These are phyloP conservation scores for Scheffersomyces ergatensis DNA, from an alignment of 805 yeast species.

Conservation along the genomic window DNA sequence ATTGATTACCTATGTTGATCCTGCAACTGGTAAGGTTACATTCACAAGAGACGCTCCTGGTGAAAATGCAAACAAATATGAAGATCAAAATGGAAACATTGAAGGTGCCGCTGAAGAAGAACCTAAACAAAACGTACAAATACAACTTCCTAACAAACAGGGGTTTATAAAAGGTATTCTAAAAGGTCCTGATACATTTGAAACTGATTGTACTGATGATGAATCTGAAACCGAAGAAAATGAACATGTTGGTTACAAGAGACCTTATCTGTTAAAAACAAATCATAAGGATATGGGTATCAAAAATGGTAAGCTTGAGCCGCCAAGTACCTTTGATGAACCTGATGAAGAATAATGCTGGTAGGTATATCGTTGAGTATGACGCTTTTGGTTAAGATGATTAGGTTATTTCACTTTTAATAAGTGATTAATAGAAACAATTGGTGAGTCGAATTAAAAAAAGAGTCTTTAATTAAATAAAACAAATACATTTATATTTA, in stretches of 20 bases:
- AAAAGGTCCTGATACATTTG: not conserved
- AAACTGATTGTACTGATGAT: not conserved
- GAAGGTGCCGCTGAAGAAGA: not conserved
- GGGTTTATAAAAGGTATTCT: not conserved
- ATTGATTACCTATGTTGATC: not conserved
- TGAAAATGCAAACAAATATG: not conserved
- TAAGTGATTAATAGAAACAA: no score
- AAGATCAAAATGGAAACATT: not conserved
- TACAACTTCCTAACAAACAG: not conserved
- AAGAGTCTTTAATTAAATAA: no score
- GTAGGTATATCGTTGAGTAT: no score
- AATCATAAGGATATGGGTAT: slow-evolving; percentile 4
- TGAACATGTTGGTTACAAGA: not conserved
- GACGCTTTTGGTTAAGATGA: no score
- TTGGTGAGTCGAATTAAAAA: no score
- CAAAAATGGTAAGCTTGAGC: not conserved
- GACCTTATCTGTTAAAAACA: slow-evolving; percentile 3
- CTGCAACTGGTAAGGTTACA: not conserved
- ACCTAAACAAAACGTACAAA: not conserved
- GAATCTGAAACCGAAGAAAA: not conserved
- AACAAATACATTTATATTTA: no score
- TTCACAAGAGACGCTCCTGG: not conserved
- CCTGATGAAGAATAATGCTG: not conserved
- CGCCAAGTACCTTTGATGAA: not conserved
- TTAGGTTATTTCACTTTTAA: no score